Evolutionary conservation across 805 yeast genomes (phyloP).

Genomic region (Candida tallmaniae): DNA sequence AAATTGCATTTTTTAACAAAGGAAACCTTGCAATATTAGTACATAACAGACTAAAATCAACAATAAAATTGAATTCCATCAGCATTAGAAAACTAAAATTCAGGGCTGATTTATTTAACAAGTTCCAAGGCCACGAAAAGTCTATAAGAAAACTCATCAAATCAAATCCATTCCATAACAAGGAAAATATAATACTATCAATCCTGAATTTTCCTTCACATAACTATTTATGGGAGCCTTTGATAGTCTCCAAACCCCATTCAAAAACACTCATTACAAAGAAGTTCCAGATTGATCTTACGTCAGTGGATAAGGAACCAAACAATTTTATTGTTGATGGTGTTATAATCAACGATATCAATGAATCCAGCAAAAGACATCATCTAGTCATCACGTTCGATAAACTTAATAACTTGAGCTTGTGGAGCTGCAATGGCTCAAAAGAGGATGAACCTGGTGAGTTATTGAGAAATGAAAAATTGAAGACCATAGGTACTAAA

Average conservation of each 20-base stretch:
- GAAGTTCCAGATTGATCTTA: slow-evolving; percentile 24
- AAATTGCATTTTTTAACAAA: slow-evolving; percentile 10
- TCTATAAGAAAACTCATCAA: slow-evolving; percentile 65
- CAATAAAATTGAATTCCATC: slow-evolving; percentile 24
- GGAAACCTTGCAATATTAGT: slow-evolving; percentile 19
- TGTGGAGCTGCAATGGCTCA: slow-evolving; percentile 57
- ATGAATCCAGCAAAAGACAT: slow-evolving; percentile 16
- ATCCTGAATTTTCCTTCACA: slow-evolving; percentile 34
- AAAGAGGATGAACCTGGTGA: slow-evolving; percentile 27
- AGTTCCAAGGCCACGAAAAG: slow-evolving; percentile 82
- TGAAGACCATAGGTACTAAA: background rate
- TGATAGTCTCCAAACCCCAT: slow-evolving; percentile 15
- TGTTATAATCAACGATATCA: slow-evolving; percentile 30
- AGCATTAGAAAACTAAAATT: slow-evolving; percentile 8
- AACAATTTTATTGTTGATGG: slow-evolving; percentile 23
- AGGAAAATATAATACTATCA: slow-evolving; percentile 29
- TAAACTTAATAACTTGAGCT: slow-evolving; percentile 35
- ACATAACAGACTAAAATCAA: slow-evolving; percentile 35
- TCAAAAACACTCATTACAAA: slow-evolving; percentile 28
- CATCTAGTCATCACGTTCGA: slow-evolving; percentile 32
- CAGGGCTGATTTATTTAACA: slow-evolving; percentile 32
- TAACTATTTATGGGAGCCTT: slow-evolving; percentile 42
- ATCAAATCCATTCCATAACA: slow-evolving; percentile 39
- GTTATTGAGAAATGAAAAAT: slow-evolving; percentile 11
- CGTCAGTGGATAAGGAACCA: background rate